Base-by-base conservation (phyloP, 495 filamentous ascomycete species). In the Penicillium robsamsonii region DNA sequence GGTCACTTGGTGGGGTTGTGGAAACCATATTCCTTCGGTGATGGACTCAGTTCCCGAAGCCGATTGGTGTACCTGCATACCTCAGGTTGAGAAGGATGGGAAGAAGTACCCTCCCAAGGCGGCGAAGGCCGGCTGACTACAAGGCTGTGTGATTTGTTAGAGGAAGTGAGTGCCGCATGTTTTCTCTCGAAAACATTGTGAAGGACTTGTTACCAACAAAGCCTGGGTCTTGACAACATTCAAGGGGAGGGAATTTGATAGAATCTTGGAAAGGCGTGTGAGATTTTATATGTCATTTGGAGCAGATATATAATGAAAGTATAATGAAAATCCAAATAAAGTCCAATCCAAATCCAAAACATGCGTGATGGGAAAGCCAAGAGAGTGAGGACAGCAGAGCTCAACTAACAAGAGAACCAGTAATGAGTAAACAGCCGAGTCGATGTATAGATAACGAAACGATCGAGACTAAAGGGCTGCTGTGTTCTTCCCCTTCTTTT, bases 1-100 rank as follows among this genome's bases (percentile, higher is more conserved):
- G 58, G 68, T 72, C 53, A 82, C 85, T 46, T 92, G 88, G 88
- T 79, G 70, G 59, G 88, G 88, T 53, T 92, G 89, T 72, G 88
- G 88, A 41, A 68, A 38, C 27, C 88, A 92, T 62, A 78, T 92
- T 46, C 79, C 86, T 15, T 69, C 61, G 2, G 87, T 90, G 11
- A 82, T 92, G 75, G 87, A 88, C 64, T 49, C 65, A 0, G 68
- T 90, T 24, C 79, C 85, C 3, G 71, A 77, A 30, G 64, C 74
- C 12, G 71, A 88, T 27, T 79, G 87, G 70, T 92, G 88, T 64
- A 75, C 76, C 2, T 90, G 87, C 56, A 67, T 75, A 52, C 84
- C 86, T 12, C 81, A 80, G 67, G 79, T 86, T 13, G 79, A 84
- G 63, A 74, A 71, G 11, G 79, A 81, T 9, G 86, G 84, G 1